phyloP scores from a whole-genome alignment of 495 filamentous ascomycete species.

The Tuber melanosporum region DNA sequence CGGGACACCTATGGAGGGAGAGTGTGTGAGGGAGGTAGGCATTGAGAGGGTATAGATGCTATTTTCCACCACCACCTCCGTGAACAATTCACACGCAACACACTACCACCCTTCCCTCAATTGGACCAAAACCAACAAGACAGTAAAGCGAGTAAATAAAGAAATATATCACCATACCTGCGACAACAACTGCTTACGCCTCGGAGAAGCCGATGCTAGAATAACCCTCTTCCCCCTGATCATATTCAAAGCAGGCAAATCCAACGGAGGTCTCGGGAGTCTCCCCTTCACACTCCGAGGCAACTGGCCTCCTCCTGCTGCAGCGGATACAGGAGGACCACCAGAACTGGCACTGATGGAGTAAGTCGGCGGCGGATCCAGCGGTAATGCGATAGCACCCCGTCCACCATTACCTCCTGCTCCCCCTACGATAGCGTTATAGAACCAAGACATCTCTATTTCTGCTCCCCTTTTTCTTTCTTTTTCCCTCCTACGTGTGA shows the following conservation, averaged over 20 bases:
- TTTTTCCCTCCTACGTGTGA: not conserved
- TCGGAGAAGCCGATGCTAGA: constrained; percentile 79
- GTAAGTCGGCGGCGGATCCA: constrained; percentile 4
- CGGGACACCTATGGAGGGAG: not conserved
- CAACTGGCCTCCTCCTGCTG: constrained; percentile 20
- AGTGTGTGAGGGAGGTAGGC: not conserved
- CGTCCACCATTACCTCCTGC: not conserved
- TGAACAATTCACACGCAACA: not conserved
- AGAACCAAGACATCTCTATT: not conserved
- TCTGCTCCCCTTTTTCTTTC: not conserved
- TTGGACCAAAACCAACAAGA: not conserved
- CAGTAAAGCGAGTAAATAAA: not conserved
- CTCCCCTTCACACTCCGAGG: not conserved
- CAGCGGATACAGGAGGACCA: constrained; percentile 34
- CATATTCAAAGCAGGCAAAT: constrained; percentile 66
- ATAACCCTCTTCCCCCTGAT: constrained; percentile 70
- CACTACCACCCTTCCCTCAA: not conserved
- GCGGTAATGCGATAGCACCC: constrained; percentile 2
- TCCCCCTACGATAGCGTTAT: not conserved
- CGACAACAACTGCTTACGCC: constrained; percentile 69
- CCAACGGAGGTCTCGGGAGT: constrained; percentile 52
- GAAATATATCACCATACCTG: constrained; percentile 45
- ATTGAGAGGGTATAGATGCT: not conserved
- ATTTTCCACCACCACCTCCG: not conserved
- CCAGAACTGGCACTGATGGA: not conserved